Base-by-base conservation (phyloP, 2,329 filamentous ascomycete species). In the Pyricularia pennisetigena region DNA sequence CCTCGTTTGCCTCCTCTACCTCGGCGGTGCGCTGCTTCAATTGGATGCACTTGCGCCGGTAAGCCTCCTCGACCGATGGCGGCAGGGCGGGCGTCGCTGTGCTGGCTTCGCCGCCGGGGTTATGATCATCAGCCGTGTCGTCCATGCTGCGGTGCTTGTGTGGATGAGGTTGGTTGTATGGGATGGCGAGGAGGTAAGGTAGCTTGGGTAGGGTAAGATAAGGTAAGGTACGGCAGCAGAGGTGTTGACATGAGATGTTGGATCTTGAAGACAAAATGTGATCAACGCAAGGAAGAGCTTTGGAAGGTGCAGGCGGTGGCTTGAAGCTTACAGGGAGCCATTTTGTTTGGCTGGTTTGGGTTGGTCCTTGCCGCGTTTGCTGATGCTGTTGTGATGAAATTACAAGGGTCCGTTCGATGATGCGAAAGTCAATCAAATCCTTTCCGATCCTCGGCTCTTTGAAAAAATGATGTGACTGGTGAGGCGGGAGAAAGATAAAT, bases 31-130 rank as follows among this genome's bases (percentile, higher is more conserved):
- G 91, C 74, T 92, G 91, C 81, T 96, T 96, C 26, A 99, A 86
- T 74, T 96, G 91, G 76, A 97, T 93, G 79, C 94, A 98, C 87
- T 99, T 98, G 72, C 92, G 88, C 74, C 95, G 93, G 80, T 98
- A 99, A 66, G 94, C 94, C 77, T 94, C 90, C 79, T 99, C 94
- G 71, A 98, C 93, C 20, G 93, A 97, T 20, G 95, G 94, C 24
- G 94, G 93, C 4, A 90, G 82, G 59, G 86, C 79, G 20, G 87
- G 86, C 32, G 86, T 86, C 68, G 86, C 81, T 70, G 81, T 77
- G 74, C 76, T 74, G 73, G 72, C 77, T 79, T 73, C 41, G 64
- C 41, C 69, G 64, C 28, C 23, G 59, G 66, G 28, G 16, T 32
- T n/a, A 72, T 69, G 41, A 68, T 73, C 70, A 74, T 81, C 76